Evolutionary conservation across 768 basidiomycete species (phyloP).

Genomic region (Cystobasidium ongulense): DNA sequence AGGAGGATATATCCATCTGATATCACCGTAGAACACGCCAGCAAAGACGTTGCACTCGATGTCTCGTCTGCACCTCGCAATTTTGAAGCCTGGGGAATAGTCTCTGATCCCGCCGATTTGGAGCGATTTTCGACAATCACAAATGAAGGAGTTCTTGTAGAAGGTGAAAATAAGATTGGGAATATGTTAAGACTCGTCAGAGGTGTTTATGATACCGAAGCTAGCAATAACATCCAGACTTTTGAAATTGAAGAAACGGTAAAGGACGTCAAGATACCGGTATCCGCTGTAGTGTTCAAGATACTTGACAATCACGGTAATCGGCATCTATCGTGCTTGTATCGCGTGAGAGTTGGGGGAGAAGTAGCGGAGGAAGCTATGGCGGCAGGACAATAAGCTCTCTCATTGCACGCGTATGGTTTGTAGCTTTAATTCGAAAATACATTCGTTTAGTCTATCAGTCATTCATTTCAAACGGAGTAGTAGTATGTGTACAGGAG

Average conservation of each 20-base stretch:
- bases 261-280: constrained; percentile 63
- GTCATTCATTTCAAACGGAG: too few relatives aligned
- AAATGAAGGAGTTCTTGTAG: constrained; percentile 48
- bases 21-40: constrained; percentile 79
- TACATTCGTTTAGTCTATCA: too few relatives aligned
- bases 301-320: constrained; percentile 82
- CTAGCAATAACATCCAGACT: constrained; percentile 61
- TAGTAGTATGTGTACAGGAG: too few relatives aligned
- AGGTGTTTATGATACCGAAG: constrained; percentile 58
- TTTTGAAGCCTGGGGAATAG: constrained; percentile 85
- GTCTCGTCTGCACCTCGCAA: constrained; percentile 64
- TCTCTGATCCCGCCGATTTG: constrained; percentile 68
- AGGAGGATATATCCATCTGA: constrained; percentile 55
- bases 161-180: constrained; percentile 28
- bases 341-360: constrained; percentile 37
- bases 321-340: constrained; percentile 76
- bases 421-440: too few relatives aligned
- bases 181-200: constrained; percentile 57
- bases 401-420: too few relatives aligned
- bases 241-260: constrained; percentile 67
- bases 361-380: not conserved
- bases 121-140: constrained; percentile 35
- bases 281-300: constrained; percentile 71
- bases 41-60: constrained; percentile 72
- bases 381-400: too few relatives aligned